Conservation (phyloP, 2,329 filamentous ascomycete genomes). For the Curvularia sp. region DNA sequence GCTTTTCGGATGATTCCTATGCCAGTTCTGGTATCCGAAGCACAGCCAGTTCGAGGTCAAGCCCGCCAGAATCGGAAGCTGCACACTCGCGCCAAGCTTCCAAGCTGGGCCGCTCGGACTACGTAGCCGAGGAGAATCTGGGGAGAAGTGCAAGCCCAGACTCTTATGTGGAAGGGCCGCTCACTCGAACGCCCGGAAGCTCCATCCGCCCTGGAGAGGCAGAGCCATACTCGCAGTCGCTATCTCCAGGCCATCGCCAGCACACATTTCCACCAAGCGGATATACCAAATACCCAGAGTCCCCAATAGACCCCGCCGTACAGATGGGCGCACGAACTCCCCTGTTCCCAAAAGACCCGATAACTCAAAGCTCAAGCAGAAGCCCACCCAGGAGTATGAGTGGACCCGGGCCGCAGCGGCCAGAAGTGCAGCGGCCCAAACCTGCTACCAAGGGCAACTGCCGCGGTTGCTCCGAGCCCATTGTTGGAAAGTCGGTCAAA, state of each 20-base stretch:
- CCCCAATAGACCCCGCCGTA: constrained; percentile 52
- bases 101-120: constrained; percentile 35
- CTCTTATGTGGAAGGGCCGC: constrained; percentile 32
- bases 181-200: constrained; percentile 29
- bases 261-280: constrained; percentile 12
- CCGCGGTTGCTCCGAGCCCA: constrained; percentile 78
- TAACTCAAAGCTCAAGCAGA: constrained; percentile 22
- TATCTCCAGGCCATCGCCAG: constrained; percentile 28
- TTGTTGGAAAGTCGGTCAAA: constrained; percentile 90
- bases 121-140: constrained; percentile 34
- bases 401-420: constrained; percentile 26
- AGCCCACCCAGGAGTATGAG: constrained; percentile 21
- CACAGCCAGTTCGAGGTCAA: constrained; percentile 49
- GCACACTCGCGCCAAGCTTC: constrained; percentile 46
- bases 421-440: constrained; percentile 32
- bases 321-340: constrained; percentile 41
- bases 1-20: constrained; percentile 50
- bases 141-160: constrained; percentile 43
- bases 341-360: constrained; percentile 20
- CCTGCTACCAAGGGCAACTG: constrained; percentile 74
- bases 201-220: constrained; percentile 32
- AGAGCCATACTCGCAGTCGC: constrained; percentile 31
- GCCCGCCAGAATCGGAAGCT: constrained; percentile 48
- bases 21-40: constrained; percentile 46
- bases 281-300: constrained; percentile 42